Base-by-base conservation (phyloP, 768 basidiomycete genomes). In the Mycena haematopus region DNA sequence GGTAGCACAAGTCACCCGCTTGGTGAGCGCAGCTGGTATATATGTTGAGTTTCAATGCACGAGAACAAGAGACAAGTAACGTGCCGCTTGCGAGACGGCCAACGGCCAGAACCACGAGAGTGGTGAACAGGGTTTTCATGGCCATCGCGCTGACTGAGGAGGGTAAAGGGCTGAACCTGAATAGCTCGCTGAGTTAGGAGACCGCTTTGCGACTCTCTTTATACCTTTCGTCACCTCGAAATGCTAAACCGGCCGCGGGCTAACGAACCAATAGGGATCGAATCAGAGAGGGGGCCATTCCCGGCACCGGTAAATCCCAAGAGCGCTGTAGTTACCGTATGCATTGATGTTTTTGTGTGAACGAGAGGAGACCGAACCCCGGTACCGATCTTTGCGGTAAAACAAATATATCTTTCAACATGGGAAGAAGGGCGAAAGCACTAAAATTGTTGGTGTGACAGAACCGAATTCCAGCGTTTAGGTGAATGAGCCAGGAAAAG, bases 1-100 rank as follows among this genome's bases (percentile, higher is more conserved):
- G 24, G 69, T 65, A 22, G 70, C 19, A 50, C 72, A 73, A 29
- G 70, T 71, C 1, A 71, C 68, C 21, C 66, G 65, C 66, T 67
- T 70, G 50, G 68, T 67, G 56, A 65, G 38, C 13, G 68, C 71
- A 22, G 66, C 72, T 63, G 24, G 31, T 15, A 57, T 8, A 17
- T 19, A 19, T 15, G n/a, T n/a, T n/a, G 14, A 13, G 36, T 38
- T 38, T 14, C 13, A 38, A 38, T 38, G 14, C 9, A 38, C 13
- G 29, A 19, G 15, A 17, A n/a, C 6, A 6, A 13, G 13, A 17
- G 11, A 17, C 14, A 2, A n/a, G n/a, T 38, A 38, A 13, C 36
- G 6, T 49, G 55, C 61, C 61, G 24, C n/a, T 36, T 17, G 56
- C 44, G 24, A 57, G 21, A 31, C 55, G 38, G 14, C 14, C 53